Percentiles rank a stretch among this genome's conserved stretches.
Conservation (phyloP, 2,329 filamentous ascomycete species). For the Botrytis hyacinthi region DNA sequence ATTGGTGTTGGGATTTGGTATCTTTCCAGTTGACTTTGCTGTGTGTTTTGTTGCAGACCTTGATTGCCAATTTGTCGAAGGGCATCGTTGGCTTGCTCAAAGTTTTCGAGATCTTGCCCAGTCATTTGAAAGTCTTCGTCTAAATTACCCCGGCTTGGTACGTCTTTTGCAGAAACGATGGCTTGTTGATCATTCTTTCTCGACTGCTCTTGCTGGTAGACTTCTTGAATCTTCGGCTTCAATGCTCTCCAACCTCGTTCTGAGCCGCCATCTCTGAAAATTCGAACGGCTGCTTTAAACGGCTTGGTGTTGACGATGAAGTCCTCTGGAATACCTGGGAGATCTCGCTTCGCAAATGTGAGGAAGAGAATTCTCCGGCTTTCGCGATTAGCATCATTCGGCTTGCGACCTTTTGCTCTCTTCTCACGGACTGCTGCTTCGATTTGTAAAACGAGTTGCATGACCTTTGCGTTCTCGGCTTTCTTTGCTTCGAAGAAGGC, state of each 20-base stretch:
- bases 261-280: constrained; percentile 36
- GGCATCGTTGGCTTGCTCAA: not conserved
- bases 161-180: not conserved
- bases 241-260: constrained; percentile 37
- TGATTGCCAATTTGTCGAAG: not conserved
- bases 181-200: not conserved
- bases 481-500: constrained; percentile 34
- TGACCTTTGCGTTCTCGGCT: constrained; percentile 33
- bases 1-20: not conserved
- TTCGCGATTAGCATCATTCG: constrained; percentile 32
- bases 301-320: constrained; percentile 32
- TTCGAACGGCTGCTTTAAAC: constrained; percentile 37
- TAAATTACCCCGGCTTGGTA: not conserved
- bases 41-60: not conserved
- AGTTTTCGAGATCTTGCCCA: not conserved
- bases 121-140: not conserved
- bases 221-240: constrained; percentile 37
- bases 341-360: constrained; percentile 32
- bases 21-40: constrained; percentile 3
- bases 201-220: constrained; percentile 25
- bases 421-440: constrained; percentile 31
- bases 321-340: constrained; percentile 31
- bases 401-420: constrained; percentile 30
- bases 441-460: constrained; percentile 34
- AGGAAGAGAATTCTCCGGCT: constrained; percentile 34